Evolutionary conservation across 2,329 filamentous ascomycete species (phyloP).

Genomic region (Alternaria gaisen): DNA sequence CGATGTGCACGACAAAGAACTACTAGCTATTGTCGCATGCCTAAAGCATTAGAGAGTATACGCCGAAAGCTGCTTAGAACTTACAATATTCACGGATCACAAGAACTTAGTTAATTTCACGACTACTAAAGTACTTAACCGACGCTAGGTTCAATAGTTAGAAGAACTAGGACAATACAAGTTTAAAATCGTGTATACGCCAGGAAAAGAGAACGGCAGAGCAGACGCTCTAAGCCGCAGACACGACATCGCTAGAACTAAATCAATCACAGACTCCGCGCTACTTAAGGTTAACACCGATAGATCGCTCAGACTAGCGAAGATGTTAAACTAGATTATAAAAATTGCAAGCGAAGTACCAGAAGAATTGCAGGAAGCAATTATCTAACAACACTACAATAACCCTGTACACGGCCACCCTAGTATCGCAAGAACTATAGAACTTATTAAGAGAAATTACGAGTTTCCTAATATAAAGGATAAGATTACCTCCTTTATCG

Average conservation of each 20-base stretch:
- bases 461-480: constrained; percentile 6
- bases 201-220: not conserved
- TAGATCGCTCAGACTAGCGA: too few relatives aligned
- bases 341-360: too few relatives aligned
- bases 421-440: not conserved
- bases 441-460: constrained; percentile 9
- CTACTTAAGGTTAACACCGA: too few relatives aligned
- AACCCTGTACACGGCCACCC: too few relatives aligned
- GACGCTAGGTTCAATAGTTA: constrained; percentile 32
- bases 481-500: constrained; percentile 5
- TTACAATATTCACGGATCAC: constrained; percentile 41
- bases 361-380: too few relatives aligned
- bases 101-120: constrained; percentile 42
- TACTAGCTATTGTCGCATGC: constrained; percentile 43
- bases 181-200: constrained; percentile 3
- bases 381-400: too few relatives aligned
- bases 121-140: constrained; percentile 35
- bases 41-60: constrained; percentile 34
- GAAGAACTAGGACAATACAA: not conserved
- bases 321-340: too few relatives aligned
- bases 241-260: not conserved
- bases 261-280: too few relatives aligned
- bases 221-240: constrained; percentile 4
- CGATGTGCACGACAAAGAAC: constrained; percentile 48
- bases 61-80: constrained; percentile 12